Conservation (phyloP, 176 grass and related monocot genomes). For the Eremochloa ophiuroides region DNA sequence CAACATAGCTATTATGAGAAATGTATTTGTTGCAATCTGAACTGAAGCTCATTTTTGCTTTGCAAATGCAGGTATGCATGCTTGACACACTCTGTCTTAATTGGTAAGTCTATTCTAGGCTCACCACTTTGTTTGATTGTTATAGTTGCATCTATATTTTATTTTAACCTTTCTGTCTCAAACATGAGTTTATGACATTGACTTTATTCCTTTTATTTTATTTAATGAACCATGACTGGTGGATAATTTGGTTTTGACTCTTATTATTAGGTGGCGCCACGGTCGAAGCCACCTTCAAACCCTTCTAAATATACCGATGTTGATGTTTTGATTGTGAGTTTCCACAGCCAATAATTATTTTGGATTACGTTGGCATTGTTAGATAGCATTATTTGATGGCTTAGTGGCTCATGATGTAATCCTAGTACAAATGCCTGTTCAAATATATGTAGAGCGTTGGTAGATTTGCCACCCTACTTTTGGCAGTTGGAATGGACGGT, state of each 20-base stretch:
- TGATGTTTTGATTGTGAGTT: constrained; percentile 98
- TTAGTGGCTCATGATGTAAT: neutral
- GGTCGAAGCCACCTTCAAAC: constrained; percentile 53
- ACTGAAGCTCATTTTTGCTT: too few relatives aligned
- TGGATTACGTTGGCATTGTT: neutral
- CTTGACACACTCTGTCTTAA: too few relatives aligned
- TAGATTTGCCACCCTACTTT: too few relatives aligned
- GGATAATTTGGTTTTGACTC: neutral
- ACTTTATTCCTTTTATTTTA: constrained; percentile 4
- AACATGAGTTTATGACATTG: neutral
- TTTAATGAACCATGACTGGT: constrained; percentile 9
- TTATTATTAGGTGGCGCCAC: constrained; percentile 45
- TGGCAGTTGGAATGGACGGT: too few relatives aligned
- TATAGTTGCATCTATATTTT: neutral
- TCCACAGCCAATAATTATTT: neutral
- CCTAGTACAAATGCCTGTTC: too few relatives aligned
- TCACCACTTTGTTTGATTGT: too few relatives aligned
- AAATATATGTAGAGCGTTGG: too few relatives aligned
- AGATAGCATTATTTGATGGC: neutral
- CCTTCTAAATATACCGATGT: constrained; percentile 57
- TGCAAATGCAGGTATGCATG: too few relatives aligned
- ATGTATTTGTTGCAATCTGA: too few relatives aligned
- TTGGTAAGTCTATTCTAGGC: too few relatives aligned
- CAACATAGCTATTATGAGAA: too few relatives aligned
- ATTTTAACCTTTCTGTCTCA: neutral